These are phyloP conservation scores for Populus hybrid DNA, from an alignment of 441 rosid genomes.

Conservation along the genomic window DNA sequence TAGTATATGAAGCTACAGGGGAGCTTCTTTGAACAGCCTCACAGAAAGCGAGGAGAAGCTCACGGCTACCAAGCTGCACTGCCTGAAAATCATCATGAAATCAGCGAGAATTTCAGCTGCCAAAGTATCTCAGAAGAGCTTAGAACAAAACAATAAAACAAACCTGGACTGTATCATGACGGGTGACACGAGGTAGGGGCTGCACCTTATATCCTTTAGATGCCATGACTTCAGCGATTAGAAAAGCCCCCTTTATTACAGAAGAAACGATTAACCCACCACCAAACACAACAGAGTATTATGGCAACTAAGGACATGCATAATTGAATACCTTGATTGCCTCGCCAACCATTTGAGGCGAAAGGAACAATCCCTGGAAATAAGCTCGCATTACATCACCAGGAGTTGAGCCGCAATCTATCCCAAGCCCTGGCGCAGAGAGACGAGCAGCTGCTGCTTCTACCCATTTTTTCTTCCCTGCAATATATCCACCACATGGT, in stretches of 20 bases:
- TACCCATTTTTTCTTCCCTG: conserved; percentile 51
- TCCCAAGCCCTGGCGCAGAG: conserved; percentile 65
- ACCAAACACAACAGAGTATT: background rate
- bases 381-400: conserved; percentile 55
- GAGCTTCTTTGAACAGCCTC: conserved; percentile 74
- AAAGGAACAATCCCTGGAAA: conserved; percentile 59
- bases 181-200: conserved; percentile 52
- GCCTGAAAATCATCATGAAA: conserved; percentile 43
- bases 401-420: conserved; percentile 63
- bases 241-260: conserved; percentile 45
- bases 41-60: conserved; percentile 60
- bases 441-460: conserved; percentile 64
- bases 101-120: background rate
- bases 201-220: conserved; percentile 62
- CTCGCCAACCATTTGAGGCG: conserved; percentile 78
- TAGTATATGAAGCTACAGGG: conserved; percentile 57
- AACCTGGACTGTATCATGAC: conserved; percentile 65
- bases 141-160: conserved; percentile 7
- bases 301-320: conserved; percentile 16
- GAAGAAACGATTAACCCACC: conserved; percentile 3
- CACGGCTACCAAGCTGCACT: conserved; percentile 53
- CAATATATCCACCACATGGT: conserved; percentile 66
- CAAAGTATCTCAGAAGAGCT: background rate
- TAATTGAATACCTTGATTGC: conserved; percentile 49
- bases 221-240: conserved; percentile 64